These are phyloP conservation scores for Colletotrichum graminicola DNA, from an alignment of 2,329 filamentous ascomycete species.

Conservation along the genomic window DNA sequence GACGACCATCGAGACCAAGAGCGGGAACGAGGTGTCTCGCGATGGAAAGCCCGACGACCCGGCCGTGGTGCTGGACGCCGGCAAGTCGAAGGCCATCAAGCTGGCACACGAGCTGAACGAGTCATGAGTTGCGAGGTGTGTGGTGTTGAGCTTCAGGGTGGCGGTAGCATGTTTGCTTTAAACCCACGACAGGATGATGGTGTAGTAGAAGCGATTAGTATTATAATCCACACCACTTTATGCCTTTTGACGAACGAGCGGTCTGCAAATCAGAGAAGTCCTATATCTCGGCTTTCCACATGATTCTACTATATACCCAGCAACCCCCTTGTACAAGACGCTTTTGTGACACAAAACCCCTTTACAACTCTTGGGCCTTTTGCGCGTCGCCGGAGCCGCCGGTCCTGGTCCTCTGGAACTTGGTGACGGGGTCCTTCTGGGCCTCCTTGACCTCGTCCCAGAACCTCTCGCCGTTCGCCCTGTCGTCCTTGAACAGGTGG, in stretches of 20 bases:
- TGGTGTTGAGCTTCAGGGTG: no score
- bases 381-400: neutral
- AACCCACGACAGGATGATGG: neutral
- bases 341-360: neutral
- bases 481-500: slow-evolving; percentile 73
- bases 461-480: slow-evolving; percentile 72
- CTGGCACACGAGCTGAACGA: slow-evolving; percentile 55
- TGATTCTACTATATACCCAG: no score
- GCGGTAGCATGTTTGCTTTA: neutral
- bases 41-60: slow-evolving; percentile 57
- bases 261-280: no score
- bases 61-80: slow-evolving; percentile 54
- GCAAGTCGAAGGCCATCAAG: slow-evolving; percentile 59
- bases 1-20: slow-evolving; percentile 56
- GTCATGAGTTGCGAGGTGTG: neutral
- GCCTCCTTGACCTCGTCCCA: slow-evolving; percentile 71
- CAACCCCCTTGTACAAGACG: neutral
- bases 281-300: no score
- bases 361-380: slow-evolving; percentile 33
- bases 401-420: slow-evolving; percentile 27
- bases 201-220: neutral
- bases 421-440: slow-evolving; percentile 68
- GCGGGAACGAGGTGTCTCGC: slow-evolving; percentile 56
- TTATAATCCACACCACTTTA: neutral
- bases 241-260: no score